Base-by-base conservation (phyloP, 768 basidiomycete species). In the Suillus alpinus region DNA sequence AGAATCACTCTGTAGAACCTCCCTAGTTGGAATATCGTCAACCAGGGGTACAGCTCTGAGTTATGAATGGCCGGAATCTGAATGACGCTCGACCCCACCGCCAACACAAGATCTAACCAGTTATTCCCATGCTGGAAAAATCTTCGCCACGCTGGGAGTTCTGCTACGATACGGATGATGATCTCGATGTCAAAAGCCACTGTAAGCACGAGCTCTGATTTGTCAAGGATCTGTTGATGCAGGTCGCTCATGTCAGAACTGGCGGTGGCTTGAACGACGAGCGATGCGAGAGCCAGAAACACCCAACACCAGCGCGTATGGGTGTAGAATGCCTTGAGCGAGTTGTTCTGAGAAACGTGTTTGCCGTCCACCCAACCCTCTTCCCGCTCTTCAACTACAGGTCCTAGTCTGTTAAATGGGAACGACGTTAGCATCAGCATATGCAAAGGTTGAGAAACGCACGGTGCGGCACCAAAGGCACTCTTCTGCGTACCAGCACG, bases 1-100 rank as follows among this genome's bases (percentile, higher is more conserved):
- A 98, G 71, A 67, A 98, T 93, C 49, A 97, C 92, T 2, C 95
- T 81, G 72, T 98, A 97, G 76, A 96, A 98, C 67, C 95, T 80
- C 66, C 80, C 79, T 14, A 97, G 77, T 70, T 94, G 92, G 67
- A 98, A 91, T 34, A 91, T 81, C 3, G 92, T 96, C 65, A 97
- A 81, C 96, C 96, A 98, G 0, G 88, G 83, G 68, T 95, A 96
- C 3, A 86, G 78, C 7, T 66, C 61, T 6, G 88, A 87, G 9
- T 80, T 62, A 57, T 83, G 81, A 26, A 98, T 87, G 16, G 68
- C 80, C 0, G 96, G 95, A 34, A 97, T 88, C 71, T 95, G 93
- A 14, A 97, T 92, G 67, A 95, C 76, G 50, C 81, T 88, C 12
- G 88, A 86, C 0, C 81, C 83, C 41, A 96, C 70, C 0, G 92